Conservation (phyloP, 306 rosid species). For the Lathyrus oleraceus region DNA sequence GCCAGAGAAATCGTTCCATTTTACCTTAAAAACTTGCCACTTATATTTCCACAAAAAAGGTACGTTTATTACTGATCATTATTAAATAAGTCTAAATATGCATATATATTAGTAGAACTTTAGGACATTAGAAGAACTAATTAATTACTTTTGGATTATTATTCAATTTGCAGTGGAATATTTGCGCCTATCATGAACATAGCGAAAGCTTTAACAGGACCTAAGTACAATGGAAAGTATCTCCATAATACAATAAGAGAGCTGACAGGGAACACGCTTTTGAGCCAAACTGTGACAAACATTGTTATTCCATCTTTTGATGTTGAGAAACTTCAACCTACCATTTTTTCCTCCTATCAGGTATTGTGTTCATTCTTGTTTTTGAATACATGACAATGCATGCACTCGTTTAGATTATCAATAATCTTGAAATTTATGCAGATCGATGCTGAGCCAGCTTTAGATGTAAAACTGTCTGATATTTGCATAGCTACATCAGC, state of each 20-base stretch:
- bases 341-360: conserved; percentile 43
- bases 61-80: neutral
- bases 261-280: neutral
- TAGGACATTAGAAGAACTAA: neutral
- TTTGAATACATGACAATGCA: neutral
- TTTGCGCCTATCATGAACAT: conserved; percentile 14
- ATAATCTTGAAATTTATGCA: neutral
- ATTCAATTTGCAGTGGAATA: conserved; percentile 32
- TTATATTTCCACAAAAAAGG: conserved; percentile 37
- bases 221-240: conserved; percentile 41
- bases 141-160: neutral
- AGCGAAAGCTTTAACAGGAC: conserved; percentile 28
- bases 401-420: neutral
- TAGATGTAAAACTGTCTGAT: conserved; percentile 43
- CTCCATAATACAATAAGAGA: conserved; percentile 10
- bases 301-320: conserved; percentile 46
- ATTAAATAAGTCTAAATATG: too few relatives aligned
- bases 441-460: neutral
- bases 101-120: too few relatives aligned
- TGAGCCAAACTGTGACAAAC: conserved; percentile 39
- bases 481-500: conserved; percentile 47
- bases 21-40: conserved; percentile 25
- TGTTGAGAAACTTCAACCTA: conserved; percentile 34
- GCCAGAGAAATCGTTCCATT: conserved; percentile 36
- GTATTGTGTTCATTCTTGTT: neutral